Base-by-base conservation (phyloP, 352 stramenopile genomes). In the Phytophthora palmivora region DNA sequence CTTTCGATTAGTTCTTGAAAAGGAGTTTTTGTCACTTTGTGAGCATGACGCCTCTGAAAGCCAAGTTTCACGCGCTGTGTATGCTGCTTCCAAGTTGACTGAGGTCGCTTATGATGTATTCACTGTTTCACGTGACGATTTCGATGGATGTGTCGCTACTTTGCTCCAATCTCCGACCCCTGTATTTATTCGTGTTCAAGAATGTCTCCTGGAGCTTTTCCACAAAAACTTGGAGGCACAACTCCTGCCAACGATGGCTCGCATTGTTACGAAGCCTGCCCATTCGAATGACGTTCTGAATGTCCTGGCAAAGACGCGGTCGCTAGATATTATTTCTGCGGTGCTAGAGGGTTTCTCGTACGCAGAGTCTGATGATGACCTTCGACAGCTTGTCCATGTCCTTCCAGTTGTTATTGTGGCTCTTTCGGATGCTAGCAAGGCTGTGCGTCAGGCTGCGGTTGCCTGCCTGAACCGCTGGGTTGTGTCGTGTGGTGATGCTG, bases 371-470 rank as follows among this genome's bases (percentile, higher is more conserved):
- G 67, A 77, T 4, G 69, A 82, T 15, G 78, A 89, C 19, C 59
- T 79, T 3, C 52, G 64, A 15, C 77, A 76, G 24, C 63, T 89
- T 12, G 70, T 82, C 4, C 62, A 81, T 10, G 58, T 85, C 9
- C 48, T 95, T n/a, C 82, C 82, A 1, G 76, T 84, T 1, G 68
- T 92, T 9, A 70, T 94, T 9, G 73, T 92, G n/a, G 78, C 85
- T 10, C 74, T 96, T 18, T 70, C 70, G 10, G 74, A 93, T 18
- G 14, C 46, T 11, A 64, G 76, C 21, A 70, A 72, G 28, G 58
- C 52, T 22, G 76, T 96, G 10, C 87, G 87, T 33, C 70, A 89
- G 58, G 70, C 82, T 15, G 87, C 84, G 5, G 45, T 90, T 22
- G 36, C 71, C 8, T 88, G 77, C 15, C 58, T 96, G n/a, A 74